Percentiles rank a stretch among this genome's conserved stretches.
Conservation (phyloP, 306 rosid species). For the Luffa acutangula region DNA sequence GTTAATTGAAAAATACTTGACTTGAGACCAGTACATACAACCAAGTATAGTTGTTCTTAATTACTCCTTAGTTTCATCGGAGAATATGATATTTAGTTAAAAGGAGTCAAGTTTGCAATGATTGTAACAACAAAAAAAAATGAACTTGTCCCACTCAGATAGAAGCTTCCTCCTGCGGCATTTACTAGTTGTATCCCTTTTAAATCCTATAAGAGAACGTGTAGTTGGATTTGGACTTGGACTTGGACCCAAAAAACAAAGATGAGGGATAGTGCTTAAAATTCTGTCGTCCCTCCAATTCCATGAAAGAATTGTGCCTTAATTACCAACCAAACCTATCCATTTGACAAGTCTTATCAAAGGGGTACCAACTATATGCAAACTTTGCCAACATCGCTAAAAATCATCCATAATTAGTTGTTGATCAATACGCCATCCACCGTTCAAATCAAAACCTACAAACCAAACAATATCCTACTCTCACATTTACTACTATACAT, state of each 20-base stretch:
- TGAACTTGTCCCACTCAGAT: not conserved
- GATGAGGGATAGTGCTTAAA: too few relatives aligned
- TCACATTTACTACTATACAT: not conserved
- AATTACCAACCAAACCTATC: constrained; percentile 2
- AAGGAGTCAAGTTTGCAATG: not conserved
- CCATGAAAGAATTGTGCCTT: not conserved
- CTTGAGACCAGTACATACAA: too few relatives aligned
- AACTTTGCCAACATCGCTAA: not conserved
- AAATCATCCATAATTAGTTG: not conserved
- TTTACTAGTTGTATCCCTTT: not conserved
- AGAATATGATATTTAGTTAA: not conserved
- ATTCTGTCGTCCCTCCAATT: not conserved
- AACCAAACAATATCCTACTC: not conserved
- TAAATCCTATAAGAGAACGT: too few relatives aligned
- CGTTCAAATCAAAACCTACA: too few relatives aligned
- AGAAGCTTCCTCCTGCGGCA: not conserved
- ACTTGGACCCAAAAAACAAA: too few relatives aligned
- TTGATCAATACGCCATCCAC: not conserved
- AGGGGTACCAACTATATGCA: not conserved
- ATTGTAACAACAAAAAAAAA: not conserved
- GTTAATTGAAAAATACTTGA: too few relatives aligned
- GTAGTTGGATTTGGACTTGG: too few relatives aligned
- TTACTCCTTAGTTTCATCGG: too few relatives aligned
- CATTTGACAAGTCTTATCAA: not conserved
- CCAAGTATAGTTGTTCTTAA: too few relatives aligned